These are phyloP conservation scores for Vitis rupestris DNA, from an alignment of 164 flowering plant species.

Conservation along the genomic window DNA sequence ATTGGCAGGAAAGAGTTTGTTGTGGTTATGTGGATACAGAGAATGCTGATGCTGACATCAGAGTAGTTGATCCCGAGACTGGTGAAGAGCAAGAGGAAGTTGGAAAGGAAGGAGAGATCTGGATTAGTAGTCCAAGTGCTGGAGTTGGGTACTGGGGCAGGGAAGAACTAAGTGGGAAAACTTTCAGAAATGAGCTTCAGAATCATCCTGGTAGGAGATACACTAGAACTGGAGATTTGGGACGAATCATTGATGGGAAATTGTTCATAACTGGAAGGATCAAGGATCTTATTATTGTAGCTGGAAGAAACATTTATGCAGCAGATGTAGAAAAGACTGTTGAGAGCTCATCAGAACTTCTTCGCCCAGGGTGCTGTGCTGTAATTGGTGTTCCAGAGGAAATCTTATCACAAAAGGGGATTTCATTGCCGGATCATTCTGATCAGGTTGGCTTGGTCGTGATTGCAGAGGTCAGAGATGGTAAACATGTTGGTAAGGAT, in stretches of 20 bases:
- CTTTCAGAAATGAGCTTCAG: conserved; percentile 50
- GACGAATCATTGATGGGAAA: conserved; percentile 56
- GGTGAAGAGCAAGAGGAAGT: conserved; percentile 44
- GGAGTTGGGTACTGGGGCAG: conserved; percentile 85
- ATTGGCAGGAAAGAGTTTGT: conserved; percentile 84
- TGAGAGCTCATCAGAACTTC: conserved; percentile 58
- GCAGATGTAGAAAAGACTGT: conserved; percentile 83
- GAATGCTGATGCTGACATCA: conserved; percentile 57
- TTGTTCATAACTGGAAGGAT: conserved; percentile 84
- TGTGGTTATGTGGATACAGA: conserved; percentile 57
- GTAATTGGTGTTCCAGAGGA: conserved; percentile 83
- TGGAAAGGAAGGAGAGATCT: conserved; percentile 80
- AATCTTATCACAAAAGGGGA: conserved; percentile 52
- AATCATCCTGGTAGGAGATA: conserved; percentile 44
- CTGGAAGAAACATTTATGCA: conserved; percentile 74
- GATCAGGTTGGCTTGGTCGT: conserved; percentile 80
- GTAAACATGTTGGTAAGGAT: conserved; percentile 48
- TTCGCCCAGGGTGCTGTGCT: conserved; percentile 85
- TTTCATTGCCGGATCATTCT: conserved; percentile 52
- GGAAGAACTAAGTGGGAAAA: conserved; percentile 52
- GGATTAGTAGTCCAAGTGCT: conserved; percentile 84
- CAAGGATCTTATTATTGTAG: conserved; percentile 78
- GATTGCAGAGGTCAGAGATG: conserved; percentile 75
- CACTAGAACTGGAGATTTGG: conserved; percentile 74
- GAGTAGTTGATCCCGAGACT: conserved; percentile 71